A percentile compares a stretch with the other conserved stretches of the same genome.
Evolutionary conservation across 305 asterid species (phyloP).

Genomic region (Ruellia speciosa): DNA sequence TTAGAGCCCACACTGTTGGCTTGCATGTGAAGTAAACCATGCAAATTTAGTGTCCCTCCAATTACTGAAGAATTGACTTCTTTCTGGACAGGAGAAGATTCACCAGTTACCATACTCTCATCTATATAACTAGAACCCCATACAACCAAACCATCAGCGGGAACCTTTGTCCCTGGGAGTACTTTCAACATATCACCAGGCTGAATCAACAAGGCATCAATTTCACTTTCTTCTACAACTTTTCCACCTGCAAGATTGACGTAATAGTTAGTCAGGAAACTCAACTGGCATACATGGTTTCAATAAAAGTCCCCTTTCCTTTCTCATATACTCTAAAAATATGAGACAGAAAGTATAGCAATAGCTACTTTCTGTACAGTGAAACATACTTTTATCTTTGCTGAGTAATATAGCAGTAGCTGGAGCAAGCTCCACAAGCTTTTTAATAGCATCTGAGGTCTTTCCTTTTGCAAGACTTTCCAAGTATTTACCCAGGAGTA

Average conservation of each 20-base stretch:
- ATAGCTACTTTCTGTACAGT: background rate
- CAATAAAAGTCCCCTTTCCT: conserved; percentile 10
- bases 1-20: conserved; percentile 90
- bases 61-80: conserved; percentile 60
- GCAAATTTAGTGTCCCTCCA: conserved; percentile 93
- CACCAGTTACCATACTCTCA: conserved; percentile 99
- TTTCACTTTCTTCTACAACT: conserved; percentile 75
- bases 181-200: conserved; percentile 90
- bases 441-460: conserved; percentile 94
- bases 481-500: conserved; percentile 89
- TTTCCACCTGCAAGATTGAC: conserved; percentile 63
- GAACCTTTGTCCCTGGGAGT: conserved; percentile 86
- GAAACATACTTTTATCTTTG: conserved; percentile 62
- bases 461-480: conserved; percentile 94
- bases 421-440: conserved; percentile 92
- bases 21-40: conserved; percentile 77
- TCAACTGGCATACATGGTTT: conserved; percentile 5
- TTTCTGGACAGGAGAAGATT: conserved; percentile 72
- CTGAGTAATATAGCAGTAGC: conserved; percentile 76
- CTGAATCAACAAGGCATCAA: conserved; percentile 85
- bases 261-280: background rate
- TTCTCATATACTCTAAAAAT: background rate
- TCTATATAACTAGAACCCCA: conserved; percentile 96
- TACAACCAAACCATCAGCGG: conserved; percentile 84
- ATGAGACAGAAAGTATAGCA: conserved; percentile 2